Conservation (phyloP, 2,329 filamentous ascomycete species). For the Cryoendolithus antarcticus region DNA sequence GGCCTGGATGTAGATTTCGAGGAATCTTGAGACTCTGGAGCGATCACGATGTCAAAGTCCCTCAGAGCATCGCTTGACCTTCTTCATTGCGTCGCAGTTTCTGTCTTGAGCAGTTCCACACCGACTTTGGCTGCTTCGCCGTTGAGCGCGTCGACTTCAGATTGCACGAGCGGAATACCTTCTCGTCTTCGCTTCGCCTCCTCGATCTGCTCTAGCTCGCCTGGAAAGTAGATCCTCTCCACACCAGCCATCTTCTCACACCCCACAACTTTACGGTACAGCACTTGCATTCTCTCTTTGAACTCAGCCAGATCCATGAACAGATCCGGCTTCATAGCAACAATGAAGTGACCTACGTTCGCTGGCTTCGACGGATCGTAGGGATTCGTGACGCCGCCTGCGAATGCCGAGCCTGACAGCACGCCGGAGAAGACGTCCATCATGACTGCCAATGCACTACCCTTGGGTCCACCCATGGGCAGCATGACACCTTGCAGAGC, state of each 20-base stretch:
- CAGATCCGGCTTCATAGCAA: slow-evolving; percentile 25
- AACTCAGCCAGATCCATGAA: slow-evolving; percentile 24
- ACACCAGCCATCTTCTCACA: slow-evolving; percentile 42
- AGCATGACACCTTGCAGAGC: slow-evolving; percentile 71
- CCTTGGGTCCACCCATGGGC: slow-evolving; percentile 76
- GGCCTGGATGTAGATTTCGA: no score
- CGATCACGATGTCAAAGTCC: no score
- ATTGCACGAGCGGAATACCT: slow-evolving; percentile 39
- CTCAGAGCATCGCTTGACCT: no score
- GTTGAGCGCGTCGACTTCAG: slow-evolving; percentile 39
- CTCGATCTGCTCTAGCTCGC: slow-evolving; percentile 43
- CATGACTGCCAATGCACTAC: slow-evolving; percentile 59
- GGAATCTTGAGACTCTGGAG: no score
- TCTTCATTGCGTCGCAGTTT: no score
- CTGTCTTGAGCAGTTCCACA: slow-evolving; percentile 3
- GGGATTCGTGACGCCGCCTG: slow-evolving; percentile 61
- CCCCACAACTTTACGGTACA: slow-evolving; percentile 42
- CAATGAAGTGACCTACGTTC: slow-evolving; percentile 25
- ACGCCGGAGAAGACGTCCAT: slow-evolving; percentile 84
- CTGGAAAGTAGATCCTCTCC: slow-evolving; percentile 45
- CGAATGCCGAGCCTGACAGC: slow-evolving; percentile 65
- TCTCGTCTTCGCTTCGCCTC: slow-evolving; percentile 28
- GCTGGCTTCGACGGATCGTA: slow-evolving; percentile 49
- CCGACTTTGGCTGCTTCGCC: slow-evolving; percentile 36
- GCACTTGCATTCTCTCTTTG: slow-evolving; percentile 40